Evolutionary conservation across 768 basidiomycete species (phyloP).

Genomic region (Lactifluus piperatus): DNA sequence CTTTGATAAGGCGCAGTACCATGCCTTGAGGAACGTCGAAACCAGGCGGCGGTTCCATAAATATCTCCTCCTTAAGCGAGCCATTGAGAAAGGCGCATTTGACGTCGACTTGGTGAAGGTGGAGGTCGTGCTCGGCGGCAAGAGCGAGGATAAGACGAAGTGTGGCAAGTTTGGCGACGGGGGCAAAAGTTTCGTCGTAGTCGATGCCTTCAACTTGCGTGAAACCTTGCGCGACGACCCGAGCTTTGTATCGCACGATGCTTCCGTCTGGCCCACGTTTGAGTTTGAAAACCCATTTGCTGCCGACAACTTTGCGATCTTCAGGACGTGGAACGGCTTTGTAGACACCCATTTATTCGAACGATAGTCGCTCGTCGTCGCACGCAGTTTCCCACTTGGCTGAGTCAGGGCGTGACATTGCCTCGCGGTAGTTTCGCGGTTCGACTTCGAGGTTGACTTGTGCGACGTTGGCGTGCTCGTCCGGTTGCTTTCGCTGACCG

Average conservation of each 20-base stretch:
- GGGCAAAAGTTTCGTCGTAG: too few species aligned
- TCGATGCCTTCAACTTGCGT: constrained; percentile 30
- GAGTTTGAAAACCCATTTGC: constrained; percentile 28
- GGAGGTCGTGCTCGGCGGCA: too few species aligned
- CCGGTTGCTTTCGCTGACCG: neutral
- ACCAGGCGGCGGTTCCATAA: neutral
- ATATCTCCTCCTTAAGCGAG: neutral
- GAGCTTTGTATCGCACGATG: constrained; percentile 29
- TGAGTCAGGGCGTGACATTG: too few species aligned
- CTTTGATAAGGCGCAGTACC: neutral
- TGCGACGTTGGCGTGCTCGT: neutral
- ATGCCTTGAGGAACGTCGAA: neutral
- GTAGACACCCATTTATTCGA: constrained; percentile 16
- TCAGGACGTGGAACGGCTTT: constrained; percentile 18
- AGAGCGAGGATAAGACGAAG: constrained; percentile 1
- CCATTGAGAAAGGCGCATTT: neutral
- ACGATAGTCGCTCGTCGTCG: neutral
- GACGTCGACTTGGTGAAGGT: too few species aligned
- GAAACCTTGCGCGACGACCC: constrained; percentile 33
- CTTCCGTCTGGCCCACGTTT: constrained; percentile 28
- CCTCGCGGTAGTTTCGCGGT: too few species aligned
- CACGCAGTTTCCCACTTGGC: too few species aligned
- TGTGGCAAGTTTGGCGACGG: constrained; percentile 17
- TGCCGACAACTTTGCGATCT: constrained; percentile 24
- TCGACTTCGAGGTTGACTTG: neutral